A percentile compares a stretch with the other conserved stretches of the same genome.
Evolutionary conservation across 2,329 filamentous ascomycete species (phyloP).

Genomic region (Aspergillus fischeri): DNA sequence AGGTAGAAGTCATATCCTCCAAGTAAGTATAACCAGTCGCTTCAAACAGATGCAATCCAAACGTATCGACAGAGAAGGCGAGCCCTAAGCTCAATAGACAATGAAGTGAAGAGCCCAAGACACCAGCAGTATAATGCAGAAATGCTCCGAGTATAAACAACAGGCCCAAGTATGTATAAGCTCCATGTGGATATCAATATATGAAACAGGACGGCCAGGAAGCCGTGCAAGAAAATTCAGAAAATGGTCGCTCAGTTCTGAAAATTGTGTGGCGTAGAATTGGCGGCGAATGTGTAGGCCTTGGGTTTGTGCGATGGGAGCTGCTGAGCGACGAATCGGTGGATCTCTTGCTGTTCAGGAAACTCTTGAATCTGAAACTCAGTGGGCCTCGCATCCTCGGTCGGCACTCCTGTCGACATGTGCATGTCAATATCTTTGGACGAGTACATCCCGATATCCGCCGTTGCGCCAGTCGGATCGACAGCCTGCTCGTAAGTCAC

Average conservation of each 20-base stretch:
- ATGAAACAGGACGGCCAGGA: neutral
- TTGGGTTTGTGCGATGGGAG: slow-evolving; percentile 39
- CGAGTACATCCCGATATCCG: slow-evolving; percentile 31
- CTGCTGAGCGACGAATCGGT: slow-evolving; percentile 41
- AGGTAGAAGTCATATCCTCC: slow-evolving; percentile 22
- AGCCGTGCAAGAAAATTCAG: neutral
- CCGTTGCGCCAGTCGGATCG: slow-evolving; percentile 24
- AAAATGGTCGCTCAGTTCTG: neutral
- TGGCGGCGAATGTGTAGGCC: slow-evolving; percentile 41
- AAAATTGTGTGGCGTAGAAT: slow-evolving; percentile 39
- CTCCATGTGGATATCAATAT: slow-evolving; percentile 3
- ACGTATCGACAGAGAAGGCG: slow-evolving; percentile 28
- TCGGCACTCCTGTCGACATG: slow-evolving; percentile 17
- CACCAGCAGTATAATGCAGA: slow-evolving; percentile 9
- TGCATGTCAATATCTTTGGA: slow-evolving; percentile 28
- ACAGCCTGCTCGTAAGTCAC: slow-evolving; percentile 35
- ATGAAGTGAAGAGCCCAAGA: slow-evolving; percentile 9
- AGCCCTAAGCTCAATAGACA: slow-evolving; percentile 12
- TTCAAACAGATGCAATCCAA: slow-evolving; percentile 6
- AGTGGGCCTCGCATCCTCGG: slow-evolving; percentile 30
- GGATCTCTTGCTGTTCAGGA: slow-evolving; percentile 41
- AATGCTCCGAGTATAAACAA: slow-evolving; percentile 13
- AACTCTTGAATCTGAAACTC: slow-evolving; percentile 45
- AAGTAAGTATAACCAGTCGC: slow-evolving; percentile 23
- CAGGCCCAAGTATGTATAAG: slow-evolving; percentile 7